Percentiles rank a stretch among this genome's conserved stretches.
These are phyloP conservation scores for Thielaviopsis euricoi DNA, from an alignment of 2,329 filamentous ascomycete species.

Conservation along the genomic window DNA sequence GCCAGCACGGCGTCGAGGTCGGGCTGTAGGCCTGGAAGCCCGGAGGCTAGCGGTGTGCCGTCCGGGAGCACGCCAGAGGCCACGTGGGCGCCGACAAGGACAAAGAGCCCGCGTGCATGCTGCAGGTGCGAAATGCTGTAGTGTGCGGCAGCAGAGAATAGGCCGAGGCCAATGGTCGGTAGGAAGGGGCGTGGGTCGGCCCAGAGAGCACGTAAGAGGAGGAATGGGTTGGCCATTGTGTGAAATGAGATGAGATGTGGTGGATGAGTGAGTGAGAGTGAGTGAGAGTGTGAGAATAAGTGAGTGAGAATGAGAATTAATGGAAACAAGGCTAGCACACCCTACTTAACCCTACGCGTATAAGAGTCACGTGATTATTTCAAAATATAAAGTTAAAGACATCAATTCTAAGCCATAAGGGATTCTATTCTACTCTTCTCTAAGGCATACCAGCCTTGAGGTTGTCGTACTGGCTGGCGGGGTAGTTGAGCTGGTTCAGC, in stretches of 20 bases:
- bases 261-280: neutral
- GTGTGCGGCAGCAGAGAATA: slow-evolving; percentile 2
- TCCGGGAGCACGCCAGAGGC: neutral
- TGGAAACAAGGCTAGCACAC: neutral
- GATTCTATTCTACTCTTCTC: neutral
- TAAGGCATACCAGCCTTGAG: slow-evolving; percentile 23
- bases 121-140: slow-evolving; percentile 1
- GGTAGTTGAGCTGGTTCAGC: slow-evolving; percentile 35
- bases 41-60: neutral
- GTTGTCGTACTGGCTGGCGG: slow-evolving; percentile 38
- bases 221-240: slow-evolving; percentile 3
- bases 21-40: slow-evolving; percentile 14
- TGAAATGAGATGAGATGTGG: neutral
- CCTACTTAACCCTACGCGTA: neutral
- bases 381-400: no score
- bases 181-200: slow-evolving; percentile 6
- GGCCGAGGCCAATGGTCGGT: slow-evolving; percentile 2
- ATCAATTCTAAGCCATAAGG: neutral
- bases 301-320: neutral
- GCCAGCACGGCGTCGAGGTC: slow-evolving; percentile 13
- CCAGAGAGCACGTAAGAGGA: slow-evolving; percentile 5
- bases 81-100: neutral
- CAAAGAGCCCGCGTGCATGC: slow-evolving; percentile 1
- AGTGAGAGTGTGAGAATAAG: neutral
- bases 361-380: neutral